Percentiles rank a stretch among this genome's conserved stretches.
Evolutionary conservation across 2,329 filamentous ascomycete genomes (phyloP).

Genomic region (Fusarium heterosporum): DNA sequence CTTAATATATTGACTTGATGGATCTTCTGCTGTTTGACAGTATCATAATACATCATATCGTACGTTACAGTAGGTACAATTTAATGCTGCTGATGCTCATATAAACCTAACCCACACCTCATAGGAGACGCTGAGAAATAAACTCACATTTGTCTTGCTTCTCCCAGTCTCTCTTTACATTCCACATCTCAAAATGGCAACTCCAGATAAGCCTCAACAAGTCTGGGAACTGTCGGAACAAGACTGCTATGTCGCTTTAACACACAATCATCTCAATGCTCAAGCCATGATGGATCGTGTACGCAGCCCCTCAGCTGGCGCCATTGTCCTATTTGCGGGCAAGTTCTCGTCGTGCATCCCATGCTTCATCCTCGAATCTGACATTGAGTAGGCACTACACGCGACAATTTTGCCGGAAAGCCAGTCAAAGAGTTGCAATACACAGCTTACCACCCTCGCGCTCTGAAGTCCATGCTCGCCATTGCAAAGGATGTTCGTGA

Average conservation of each 20-base stretch:
- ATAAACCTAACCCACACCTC: slow-evolving; percentile 20
- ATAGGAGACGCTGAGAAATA: slow-evolving; percentile 1
- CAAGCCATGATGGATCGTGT: slow-evolving; percentile 72
- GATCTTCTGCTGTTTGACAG: background rate
- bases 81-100: background rate
- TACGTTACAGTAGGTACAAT: background rate
- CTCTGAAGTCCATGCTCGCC: slow-evolving; percentile 73
- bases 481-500: slow-evolving; percentile 69
- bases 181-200: slow-evolving; percentile 23
- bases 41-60: background rate
- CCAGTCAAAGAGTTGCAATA: slow-evolving; percentile 82
- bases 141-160: background rate
- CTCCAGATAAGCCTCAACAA: slow-evolving; percentile 31
- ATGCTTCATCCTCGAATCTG: slow-evolving; percentile 4
- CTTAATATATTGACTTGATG: background rate
- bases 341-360: slow-evolving; percentile 40
- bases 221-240: slow-evolving; percentile 59
- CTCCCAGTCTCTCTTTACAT: background rate
- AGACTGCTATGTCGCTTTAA: slow-evolving; percentile 75
- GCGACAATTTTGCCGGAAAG: slow-evolving; percentile 77
- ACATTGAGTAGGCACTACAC: slow-evolving; percentile 69
- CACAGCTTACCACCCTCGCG: slow-evolving; percentile 77
- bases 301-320: slow-evolving; percentile 78
- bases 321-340: slow-evolving; percentile 82
- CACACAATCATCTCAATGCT: slow-evolving; percentile 69